Evolutionary conservation across 2,329 filamentous ascomycete species (phyloP), one percentile per base, ranked within the genome.

Genomic region (Pseudogymnoascus verrucosus): DNA sequence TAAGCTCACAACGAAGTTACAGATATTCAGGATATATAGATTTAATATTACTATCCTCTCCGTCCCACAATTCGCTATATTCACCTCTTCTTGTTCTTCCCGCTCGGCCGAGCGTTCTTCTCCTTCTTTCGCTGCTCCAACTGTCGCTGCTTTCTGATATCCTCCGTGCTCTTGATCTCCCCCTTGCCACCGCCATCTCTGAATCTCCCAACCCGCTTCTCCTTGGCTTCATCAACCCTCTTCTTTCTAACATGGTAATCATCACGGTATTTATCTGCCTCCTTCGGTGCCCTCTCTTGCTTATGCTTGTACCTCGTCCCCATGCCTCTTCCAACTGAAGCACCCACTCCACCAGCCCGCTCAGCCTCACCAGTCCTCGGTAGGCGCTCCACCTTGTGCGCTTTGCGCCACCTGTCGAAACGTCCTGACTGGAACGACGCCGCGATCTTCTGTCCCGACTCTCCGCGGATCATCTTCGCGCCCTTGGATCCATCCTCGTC

Each of bases 391-490:
- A 98, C 80, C 68, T 91, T 89, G 78, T 98, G 90, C 19, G 89
- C 86, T 74, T 89, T 91, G 75, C 88, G 89, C 96, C 95, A 99
- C 68, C 84, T 85, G 74, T 98, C 93, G 78, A 96, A 99, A 54
- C 93, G 88, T 37, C 96, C 95, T 75, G 89, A 93, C 73, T 93
- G 88, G 84, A 99, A 98, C 65, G 84, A 89, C 54, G 95, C 92
- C 1, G 95, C 91, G 70, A 99, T 97, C 80, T 97, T 98, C 79
- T 93, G 91, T 63, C 95, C 95, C 72, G 86, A 91, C 78, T 99
- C 95, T 71, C 95, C 93, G 67, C 85, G 84, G 64, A 97, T 88
- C 78, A 97, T 88, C 72, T 83, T 84, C 65, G 78, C 75, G 59
- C 84, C 83, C 72, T 87, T 88, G 70, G 85, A 96, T 40, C 95